phyloP scores from a whole-genome alignment of 108 stramenopile genomes.

The Cyclostephanos tholiformis region DNA sequence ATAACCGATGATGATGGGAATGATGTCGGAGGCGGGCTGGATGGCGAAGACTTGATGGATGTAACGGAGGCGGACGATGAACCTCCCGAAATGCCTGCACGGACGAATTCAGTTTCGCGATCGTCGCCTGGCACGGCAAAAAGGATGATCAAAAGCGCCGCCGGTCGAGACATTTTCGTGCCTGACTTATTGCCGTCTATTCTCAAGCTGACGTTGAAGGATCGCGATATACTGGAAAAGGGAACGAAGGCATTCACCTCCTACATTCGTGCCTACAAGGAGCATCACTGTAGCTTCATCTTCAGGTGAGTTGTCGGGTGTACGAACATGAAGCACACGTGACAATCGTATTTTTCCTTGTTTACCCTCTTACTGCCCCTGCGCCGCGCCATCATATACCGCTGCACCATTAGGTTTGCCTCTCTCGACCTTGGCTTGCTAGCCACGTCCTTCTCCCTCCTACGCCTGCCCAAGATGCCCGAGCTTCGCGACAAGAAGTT shows the following conservation, averaged over 20 bases:
- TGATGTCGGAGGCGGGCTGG: background rate
- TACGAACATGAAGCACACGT: background rate
- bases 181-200: constrained; percentile 71
- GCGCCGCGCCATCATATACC: background rate
- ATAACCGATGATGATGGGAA: background rate
- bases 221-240: constrained; percentile 95
- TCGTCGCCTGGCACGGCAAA: constrained; percentile 2
- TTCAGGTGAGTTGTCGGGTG: constrained; percentile 65
- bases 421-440: constrained; percentile 88
- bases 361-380: background rate
- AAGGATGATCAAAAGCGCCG: constrained; percentile 43
- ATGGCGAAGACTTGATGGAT: background rate
- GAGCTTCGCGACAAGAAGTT: constrained; percentile 81
- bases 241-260: constrained; percentile 96
- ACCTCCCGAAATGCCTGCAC: background rate
- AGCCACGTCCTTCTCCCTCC: constrained; percentile 90
- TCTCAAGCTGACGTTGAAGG: constrained; percentile 71
- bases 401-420: constrained; percentile 64
- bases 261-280: constrained; percentile 96
- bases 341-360: background rate
- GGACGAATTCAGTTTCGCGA: background rate
- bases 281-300: constrained; percentile 90
- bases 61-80: background rate
- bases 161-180: constrained; percentile 37
- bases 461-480: constrained; percentile 97